A percentile compares a stretch with the other conserved stretches of the same genome.
Evolutionary conservation across 2,329 filamentous ascomycete genomes (phyloP).

Genomic region (Aspergillus aculeatinus): DNA sequence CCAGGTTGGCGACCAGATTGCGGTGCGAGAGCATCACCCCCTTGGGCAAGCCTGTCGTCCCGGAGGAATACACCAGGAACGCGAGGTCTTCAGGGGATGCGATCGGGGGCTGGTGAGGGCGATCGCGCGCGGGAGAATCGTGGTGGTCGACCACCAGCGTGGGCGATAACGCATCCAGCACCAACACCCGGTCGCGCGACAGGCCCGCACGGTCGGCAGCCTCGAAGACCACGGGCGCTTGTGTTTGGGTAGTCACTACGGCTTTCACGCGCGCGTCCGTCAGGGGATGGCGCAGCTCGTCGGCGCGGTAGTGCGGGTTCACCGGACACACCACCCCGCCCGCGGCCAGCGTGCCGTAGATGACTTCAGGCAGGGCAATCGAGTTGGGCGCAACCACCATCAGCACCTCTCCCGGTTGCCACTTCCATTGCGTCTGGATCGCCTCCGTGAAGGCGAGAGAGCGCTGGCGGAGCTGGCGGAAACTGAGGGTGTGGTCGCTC

Average conservation of each 20-base stretch:
- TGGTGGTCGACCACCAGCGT: not conserved
- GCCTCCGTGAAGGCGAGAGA: conserved; percentile 14
- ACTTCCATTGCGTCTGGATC: conserved; percentile 16
- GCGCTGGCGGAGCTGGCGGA: conserved; percentile 8
- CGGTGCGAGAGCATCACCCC: conserved; percentile 21
- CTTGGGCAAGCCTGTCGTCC: conserved; percentile 30
- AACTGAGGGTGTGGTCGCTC: conserved; percentile 12
- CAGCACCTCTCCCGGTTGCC: conserved; percentile 23
- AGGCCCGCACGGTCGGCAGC: conserved; percentile 12
- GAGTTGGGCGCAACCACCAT: conserved; percentile 18
- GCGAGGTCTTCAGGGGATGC: conserved; percentile 10
- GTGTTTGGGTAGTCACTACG: conserved; percentile 12
- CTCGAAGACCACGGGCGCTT: conserved; percentile 7
- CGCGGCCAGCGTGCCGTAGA: conserved; percentile 23
- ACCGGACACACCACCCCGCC: conserved; percentile 29
- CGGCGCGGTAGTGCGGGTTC: conserved; percentile 25
- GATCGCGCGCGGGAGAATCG: not conserved
- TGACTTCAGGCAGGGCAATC: conserved; percentile 14
- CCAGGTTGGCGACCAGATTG: conserved; percentile 18
- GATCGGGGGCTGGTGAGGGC: conserved; percentile 5
- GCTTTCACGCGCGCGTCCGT: conserved; percentile 12
- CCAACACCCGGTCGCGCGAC: conserved; percentile 8
- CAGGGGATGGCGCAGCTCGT: conserved; percentile 21
- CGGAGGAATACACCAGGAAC: conserved; percentile 29
- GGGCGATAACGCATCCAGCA: conserved; percentile 12